phyloP scores from a whole-genome alignment of 2,329 filamentous ascomycete genomes.

The Aspergillus intermedius region DNA sequence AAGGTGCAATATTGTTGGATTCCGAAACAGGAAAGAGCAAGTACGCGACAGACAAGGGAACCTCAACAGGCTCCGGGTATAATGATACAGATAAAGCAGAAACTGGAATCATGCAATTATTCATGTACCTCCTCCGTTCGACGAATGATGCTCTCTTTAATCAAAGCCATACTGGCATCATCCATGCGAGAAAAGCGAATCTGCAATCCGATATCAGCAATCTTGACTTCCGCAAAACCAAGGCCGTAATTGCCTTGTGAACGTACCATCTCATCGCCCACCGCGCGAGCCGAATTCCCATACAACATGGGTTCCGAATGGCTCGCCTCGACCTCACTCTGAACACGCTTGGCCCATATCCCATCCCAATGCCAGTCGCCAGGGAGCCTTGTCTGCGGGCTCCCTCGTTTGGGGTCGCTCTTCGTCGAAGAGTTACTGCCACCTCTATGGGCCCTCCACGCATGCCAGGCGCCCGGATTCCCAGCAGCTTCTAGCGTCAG shows the following conservation, averaged over 20 bases:
- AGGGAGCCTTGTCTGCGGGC: conserved; percentile 50
- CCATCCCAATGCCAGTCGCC: conserved; percentile 97
- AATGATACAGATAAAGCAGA: not conserved
- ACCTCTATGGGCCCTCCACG: conserved; percentile 70
- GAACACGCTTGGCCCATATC: conserved; percentile 87
- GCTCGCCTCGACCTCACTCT: conserved; percentile 68
- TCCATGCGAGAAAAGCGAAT: conserved; percentile 37
- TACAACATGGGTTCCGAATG: conserved; percentile 74
- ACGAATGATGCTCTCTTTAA: conserved; percentile 33
- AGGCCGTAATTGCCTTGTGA: too few species aligned
- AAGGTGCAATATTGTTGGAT: not conserved
- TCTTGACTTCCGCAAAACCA: not conserved
- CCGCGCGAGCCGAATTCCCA: conserved; percentile 51
- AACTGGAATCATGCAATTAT: conserved; percentile 3
- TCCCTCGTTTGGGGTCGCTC: conserved; percentile 38
- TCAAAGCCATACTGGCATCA: conserved; percentile 21
- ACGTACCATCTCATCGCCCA: conserved; percentile 63
- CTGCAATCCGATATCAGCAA: conserved; percentile 18
- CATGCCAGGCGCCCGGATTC: conserved; percentile 89
- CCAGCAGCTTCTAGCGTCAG: conserved; percentile 76
- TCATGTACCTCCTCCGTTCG: conserved; percentile 19
- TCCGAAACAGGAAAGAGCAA: not conserved
- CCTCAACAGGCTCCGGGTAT: not conserved
- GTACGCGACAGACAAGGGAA: not conserved
- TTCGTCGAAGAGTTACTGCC: conserved; percentile 7